phyloP scores from a whole-genome alignment of 805 yeast species.

The Kodamaea laetipori region DNA sequence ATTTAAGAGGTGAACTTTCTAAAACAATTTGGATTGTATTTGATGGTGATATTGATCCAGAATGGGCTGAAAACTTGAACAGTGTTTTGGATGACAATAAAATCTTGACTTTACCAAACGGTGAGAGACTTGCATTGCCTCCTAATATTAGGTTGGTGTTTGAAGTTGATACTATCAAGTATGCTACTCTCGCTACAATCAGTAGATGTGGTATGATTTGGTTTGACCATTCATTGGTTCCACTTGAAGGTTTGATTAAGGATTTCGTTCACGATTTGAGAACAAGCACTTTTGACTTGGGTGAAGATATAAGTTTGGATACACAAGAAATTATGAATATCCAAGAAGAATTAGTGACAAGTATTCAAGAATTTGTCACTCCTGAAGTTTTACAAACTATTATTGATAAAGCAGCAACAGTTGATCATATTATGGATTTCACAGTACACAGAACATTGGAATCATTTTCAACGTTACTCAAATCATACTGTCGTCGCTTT shows the following conservation, averaged over 20 bases:
- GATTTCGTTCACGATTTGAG: constrained; percentile 22
- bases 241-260: constrained; percentile 18
- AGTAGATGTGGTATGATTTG: constrained; percentile 91
- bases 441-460: constrained; percentile 36
- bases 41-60: constrained; percentile 93
- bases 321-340: not conserved
- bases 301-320: constrained; percentile 12
- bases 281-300: constrained; percentile 15
- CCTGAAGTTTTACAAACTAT: not conserved
- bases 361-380: constrained; percentile 2
- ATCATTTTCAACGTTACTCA: constrained; percentile 44
- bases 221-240: constrained; percentile 46
- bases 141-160: constrained; percentile 64
- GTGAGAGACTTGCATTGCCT: constrained; percentile 78
- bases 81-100: constrained; percentile 90
- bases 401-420: constrained; percentile 22
- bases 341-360: constrained; percentile 5
- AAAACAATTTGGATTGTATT: constrained; percentile 75
- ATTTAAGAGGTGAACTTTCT: constrained; percentile 57
- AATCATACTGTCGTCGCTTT: constrained; percentile 32
- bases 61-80: constrained; percentile 89
- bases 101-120: constrained; percentile 80
- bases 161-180: constrained; percentile 66
- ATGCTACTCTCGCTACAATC: constrained; percentile 88
- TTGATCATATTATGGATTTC: constrained; percentile 56